Evolutionary conservation across 2,329 filamentous ascomycete genomes (phyloP), one percentile per base, ranked within the genome.

Genomic region (Aureobasidium sp.): DNA sequence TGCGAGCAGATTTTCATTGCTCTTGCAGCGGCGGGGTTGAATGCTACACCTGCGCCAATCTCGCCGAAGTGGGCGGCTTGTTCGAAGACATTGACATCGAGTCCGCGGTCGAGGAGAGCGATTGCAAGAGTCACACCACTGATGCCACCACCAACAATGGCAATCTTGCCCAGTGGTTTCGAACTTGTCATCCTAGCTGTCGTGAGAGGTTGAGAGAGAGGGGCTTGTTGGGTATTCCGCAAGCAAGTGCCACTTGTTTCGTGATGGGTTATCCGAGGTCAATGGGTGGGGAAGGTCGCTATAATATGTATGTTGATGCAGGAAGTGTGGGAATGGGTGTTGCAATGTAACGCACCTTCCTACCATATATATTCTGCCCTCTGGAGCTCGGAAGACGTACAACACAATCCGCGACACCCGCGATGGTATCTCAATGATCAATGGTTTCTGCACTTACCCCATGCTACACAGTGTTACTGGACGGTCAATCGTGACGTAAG

Each of bases 61-160:
- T 85, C 83, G 37, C 76, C 76, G 64, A 85, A 86, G 14, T 73
- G 72, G 0, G 74, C 60, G 0, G 82, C 82, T 12, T 81, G 76
- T 70, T 86, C 84, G 67, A 84, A 86, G 64, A 86, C 77, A 27
- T 75, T 75, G 40, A 82, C 73, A 2, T 73, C 70, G 39, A 84
- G 63, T 70, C 61, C 67, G 19, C 68, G 70, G n/a, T 62, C 57
- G 37, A 78, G 71, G 31, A 86, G 78, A 7, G 77, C 81, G 50
- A 82, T 77, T 27, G 81, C 81, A 9, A 85, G 77, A 9, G 74
- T 74, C 19, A 85, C 74, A 29, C 84, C 84, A 29, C 78, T 79
- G 63, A 86, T 84, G 42, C 83, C 84, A 45, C 82, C 82, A 63
- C 83, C 83, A 17, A 85, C 73, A 44, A 86, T 82, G 66, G 83